Evolutionary conservation across 2,329 filamentous ascomycete species (phyloP).

Genomic region (Diaporthe humulicola): DNA sequence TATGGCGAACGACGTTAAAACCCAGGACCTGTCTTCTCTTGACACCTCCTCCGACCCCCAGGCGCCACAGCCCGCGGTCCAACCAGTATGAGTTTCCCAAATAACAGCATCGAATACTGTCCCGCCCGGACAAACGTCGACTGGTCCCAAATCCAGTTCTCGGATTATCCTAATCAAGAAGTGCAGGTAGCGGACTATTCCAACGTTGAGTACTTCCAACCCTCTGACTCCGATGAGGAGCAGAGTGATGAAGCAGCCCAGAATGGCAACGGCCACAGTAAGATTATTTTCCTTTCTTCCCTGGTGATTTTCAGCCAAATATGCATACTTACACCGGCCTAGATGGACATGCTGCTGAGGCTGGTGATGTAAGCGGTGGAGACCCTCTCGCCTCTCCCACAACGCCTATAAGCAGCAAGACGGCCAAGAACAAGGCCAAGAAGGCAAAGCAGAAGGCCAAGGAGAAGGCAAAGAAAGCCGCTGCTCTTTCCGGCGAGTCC

Average conservation of each 20-base stretch:
- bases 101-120: constrained; percentile 53
- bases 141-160: constrained; percentile 55
- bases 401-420: constrained; percentile 39
- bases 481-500: constrained; percentile 27
- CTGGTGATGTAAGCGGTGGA: constrained; percentile 35
- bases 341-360: constrained; percentile 29
- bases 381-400: constrained; percentile 30
- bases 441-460: constrained; percentile 42
- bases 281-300: neutral
- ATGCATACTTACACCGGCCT: neutral
- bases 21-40: constrained; percentile 47
- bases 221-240: constrained; percentile 57
- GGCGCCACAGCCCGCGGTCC: constrained; percentile 45
- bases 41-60: constrained; percentile 46
- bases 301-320: too few species aligned
- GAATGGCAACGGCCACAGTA: constrained; percentile 35
- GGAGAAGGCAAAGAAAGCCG: constrained; percentile 40
- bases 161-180: constrained; percentile 54
- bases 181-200: constrained; percentile 57
- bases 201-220: constrained; percentile 56
- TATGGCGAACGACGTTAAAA: constrained; percentile 48
- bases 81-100: constrained; percentile 58
- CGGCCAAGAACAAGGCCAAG: constrained; percentile 42
- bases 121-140: constrained; percentile 55
- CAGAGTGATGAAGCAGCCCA: constrained; percentile 44